Conservation (phyloP, 106 monocot genomes). For the Gastrodia elata region DNA sequence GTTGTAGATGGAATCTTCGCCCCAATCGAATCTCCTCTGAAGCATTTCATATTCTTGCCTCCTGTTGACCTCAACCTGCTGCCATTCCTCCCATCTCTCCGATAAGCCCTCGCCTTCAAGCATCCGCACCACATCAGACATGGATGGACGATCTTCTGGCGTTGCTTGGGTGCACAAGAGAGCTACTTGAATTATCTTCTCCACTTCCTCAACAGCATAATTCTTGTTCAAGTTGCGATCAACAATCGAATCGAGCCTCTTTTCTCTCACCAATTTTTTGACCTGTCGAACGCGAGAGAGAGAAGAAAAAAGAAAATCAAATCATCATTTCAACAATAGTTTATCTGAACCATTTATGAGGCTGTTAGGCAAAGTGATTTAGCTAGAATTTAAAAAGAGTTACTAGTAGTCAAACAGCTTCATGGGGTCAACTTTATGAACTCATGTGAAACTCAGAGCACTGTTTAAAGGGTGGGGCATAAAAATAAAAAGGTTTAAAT, state of each 20-base stretch:
- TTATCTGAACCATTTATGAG: neutral
- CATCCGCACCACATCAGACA: conserved; percentile 79
- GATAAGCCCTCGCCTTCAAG: conserved; percentile 72
- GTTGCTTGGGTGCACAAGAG: conserved; percentile 57
- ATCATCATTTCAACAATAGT: neutral
- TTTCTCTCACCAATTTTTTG: conserved; percentile 81
- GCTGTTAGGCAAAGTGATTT: no score
- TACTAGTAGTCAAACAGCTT: no score
- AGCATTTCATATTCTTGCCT: conserved; percentile 67
- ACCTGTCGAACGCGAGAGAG: conserved; percentile 30
- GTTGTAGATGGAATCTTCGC: conserved; percentile 65
- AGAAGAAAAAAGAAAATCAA: neutral
- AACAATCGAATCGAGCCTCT: conserved; percentile 53
- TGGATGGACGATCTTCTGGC: conserved; percentile 58
- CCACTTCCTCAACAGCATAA: conserved; percentile 53
- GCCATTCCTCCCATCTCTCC: conserved; percentile 79
- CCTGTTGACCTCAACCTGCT: conserved; percentile 71
- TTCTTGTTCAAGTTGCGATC: conserved; percentile 54
- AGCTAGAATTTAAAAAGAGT: no score
- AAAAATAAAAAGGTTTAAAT: no score
- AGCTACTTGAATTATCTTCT: conserved; percentile 73
- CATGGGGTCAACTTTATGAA: neutral
- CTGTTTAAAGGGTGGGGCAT: no score
- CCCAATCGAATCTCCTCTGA: conserved; percentile 73
- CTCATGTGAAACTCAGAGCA: neutral